These are phyloP conservation scores for Globisporangium middletonii DNA, from an alignment of 352 stramenopile species.

Conservation along the genomic window DNA sequence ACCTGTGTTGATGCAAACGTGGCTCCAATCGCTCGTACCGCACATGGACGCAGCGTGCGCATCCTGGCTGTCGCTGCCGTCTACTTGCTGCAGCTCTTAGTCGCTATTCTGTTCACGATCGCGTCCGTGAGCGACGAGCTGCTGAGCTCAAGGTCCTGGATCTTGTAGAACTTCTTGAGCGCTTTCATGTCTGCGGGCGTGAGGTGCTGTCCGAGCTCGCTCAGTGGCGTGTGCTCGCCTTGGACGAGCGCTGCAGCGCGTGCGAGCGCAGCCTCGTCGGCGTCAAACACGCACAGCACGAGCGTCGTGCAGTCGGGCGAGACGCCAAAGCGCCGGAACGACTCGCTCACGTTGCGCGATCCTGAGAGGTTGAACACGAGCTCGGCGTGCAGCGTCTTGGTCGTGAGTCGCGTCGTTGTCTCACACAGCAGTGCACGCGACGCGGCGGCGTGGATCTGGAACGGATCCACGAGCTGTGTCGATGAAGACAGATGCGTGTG, in stretches of 20 bases:
- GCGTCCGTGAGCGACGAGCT: conserved; percentile 60
- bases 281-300: conserved; percentile 73
- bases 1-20: no score
- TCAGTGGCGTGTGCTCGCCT: conserved; percentile 34
- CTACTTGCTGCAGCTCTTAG: conserved; percentile 84
- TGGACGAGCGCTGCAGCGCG: conserved; percentile 37
- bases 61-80: neutral
- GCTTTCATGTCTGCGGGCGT: conserved; percentile 37
- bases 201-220: conserved; percentile 45
- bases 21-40: no score
- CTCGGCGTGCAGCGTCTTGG: conserved; percentile 75
- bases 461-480: conserved; percentile 58
- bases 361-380: conserved; percentile 84
- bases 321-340: conserved; percentile 75
- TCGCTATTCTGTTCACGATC: conserved; percentile 79
- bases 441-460: conserved; percentile 71
- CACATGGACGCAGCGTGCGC: no score
- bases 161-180: conserved; percentile 84
- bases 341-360: conserved; percentile 78
- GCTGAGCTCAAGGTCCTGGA: conserved; percentile 68
- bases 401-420: conserved; percentile 45
- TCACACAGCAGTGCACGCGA: conserved; percentile 66
- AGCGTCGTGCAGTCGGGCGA: conserved; percentile 45
- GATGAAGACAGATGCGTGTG: neutral
- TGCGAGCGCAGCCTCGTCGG: conserved; percentile 35